Evolutionary conservation across 768 basidiomycete genomes (phyloP), one percentile per base, ranked within the genome.

Genomic region (Trametes punicea): DNA sequence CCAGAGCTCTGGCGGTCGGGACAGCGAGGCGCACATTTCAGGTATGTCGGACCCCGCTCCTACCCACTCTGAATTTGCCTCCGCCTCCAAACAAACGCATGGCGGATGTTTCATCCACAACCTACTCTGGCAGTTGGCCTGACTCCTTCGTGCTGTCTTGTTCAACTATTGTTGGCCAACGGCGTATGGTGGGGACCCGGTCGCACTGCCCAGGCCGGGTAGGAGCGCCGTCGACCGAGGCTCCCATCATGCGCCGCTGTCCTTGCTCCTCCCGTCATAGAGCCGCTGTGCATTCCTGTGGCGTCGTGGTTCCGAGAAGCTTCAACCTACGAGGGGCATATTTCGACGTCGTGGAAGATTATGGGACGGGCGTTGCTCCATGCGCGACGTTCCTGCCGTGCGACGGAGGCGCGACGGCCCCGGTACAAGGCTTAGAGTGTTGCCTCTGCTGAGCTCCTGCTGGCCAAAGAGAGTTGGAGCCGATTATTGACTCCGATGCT

Each of bases 211-310:
- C 34, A 5, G 34, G 5, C 34, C 34, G 34, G 34, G 15, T n/a
- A n/a, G n/a, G n/a, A n/a, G n/a, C n/a, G n/a, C n/a, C n/a, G n/a
- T n/a, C n/a, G n/a, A n/a, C n/a, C n/a, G n/a, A n/a, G n/a, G n/a
- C n/a, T n/a, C n/a, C n/a, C n/a, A n/a, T n/a, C n/a, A n/a, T n/a
- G n/a, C n/a, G n/a, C n/a, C n/a, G n/a, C n/a, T n/a, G n/a, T n/a
- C n/a, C 2, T 10, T 16, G 25, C 15, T 18, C 21, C 23, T 38
- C 8, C 25, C n/a, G 10, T 16, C 29, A 52, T 42, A n/a, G 42
- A 29, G 34, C 26, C n/a, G n/a, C 25, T 18, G 44, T 54, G 44
- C 52, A 54, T 54, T 54, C 34, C 44, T 54, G 52, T 54, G 52
- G 52, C 52, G 52, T 39, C 34, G 33, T 11, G 34, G 16, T 53